phyloP scores from a whole-genome alignment of 2,329 filamentous ascomycete species.

The Epicoccum nigrum region DNA sequence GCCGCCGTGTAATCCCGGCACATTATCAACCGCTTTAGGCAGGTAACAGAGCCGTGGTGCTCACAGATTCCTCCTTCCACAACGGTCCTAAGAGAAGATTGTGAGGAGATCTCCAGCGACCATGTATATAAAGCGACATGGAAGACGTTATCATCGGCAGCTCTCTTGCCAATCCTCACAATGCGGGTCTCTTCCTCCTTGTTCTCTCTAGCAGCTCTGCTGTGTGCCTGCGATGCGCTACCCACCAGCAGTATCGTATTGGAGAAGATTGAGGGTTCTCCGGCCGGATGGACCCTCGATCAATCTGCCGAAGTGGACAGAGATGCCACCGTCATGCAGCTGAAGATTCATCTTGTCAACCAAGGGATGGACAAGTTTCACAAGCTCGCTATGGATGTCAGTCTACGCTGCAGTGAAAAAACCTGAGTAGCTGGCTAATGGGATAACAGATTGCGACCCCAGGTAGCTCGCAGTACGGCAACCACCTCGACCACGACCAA shows the following conservation, averaged over 20 bases:
- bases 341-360: conserved; percentile 30
- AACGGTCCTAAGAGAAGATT: no score
- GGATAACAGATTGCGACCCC: conserved; percentile 54
- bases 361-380: conserved; percentile 27
- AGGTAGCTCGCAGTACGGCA: conserved; percentile 57
- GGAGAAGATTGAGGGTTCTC: conserved; percentile 22
- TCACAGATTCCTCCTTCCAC: background rate
- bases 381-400: conserved; percentile 28
- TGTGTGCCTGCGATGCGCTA: conserved; percentile 10
- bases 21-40: conserved; percentile 10
- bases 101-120: no score
- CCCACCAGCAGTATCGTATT: conserved; percentile 23
- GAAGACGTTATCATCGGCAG: background rate
- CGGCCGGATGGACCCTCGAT: conserved; percentile 24
- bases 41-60: conserved; percentile 1
- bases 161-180: background rate
- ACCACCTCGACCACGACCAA: conserved; percentile 55
- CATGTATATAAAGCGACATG: no score
- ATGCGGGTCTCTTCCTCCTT: conserved; percentile 6
- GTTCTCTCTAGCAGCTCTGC: conserved; percentile 2
- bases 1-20: background rate
- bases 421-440: background rate
- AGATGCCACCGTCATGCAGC: conserved; percentile 21
- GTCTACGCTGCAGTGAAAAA: background rate
- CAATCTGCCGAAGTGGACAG: conserved; percentile 19